Percentiles rank a stretch among this genome's conserved stretches.
Conservation (phyloP, 2,329 filamentous ascomycete genomes). For the Alternaria hordeiaustralica region DNA sequence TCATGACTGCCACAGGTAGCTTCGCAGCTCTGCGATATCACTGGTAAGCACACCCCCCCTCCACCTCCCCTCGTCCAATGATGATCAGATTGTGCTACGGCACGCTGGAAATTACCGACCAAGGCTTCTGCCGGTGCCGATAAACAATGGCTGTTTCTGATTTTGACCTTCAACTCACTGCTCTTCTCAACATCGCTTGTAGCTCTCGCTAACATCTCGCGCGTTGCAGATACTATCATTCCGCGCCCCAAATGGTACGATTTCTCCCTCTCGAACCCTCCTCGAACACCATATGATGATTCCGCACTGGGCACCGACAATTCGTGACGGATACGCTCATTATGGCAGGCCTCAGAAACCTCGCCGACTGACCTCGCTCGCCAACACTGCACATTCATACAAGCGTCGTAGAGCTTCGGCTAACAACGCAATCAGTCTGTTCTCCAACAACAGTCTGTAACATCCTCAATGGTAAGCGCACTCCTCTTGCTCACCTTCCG, state of each 20-base stretch:
- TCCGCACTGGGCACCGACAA: conserved; percentile 97
- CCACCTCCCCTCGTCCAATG: conserved; percentile 27
- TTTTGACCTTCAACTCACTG: conserved; percentile 22
- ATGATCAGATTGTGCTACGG: conserved; percentile 51
- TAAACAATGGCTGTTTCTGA: conserved; percentile 53
- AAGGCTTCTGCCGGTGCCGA: conserved; percentile 50
- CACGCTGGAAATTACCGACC: conserved; percentile 56
- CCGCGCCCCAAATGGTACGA: conserved; percentile 30
- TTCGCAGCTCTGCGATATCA: neutral
- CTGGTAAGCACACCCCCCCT: conserved; percentile 7
- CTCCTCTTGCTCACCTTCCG: conserved; percentile 9
- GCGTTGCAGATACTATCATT: conserved; percentile 1
- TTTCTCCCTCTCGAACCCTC: conserved; percentile 15
- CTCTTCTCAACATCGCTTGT: conserved; percentile 1
- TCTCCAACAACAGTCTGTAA: neutral
- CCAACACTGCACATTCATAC: neutral
- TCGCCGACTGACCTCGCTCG: conserved; percentile 81
- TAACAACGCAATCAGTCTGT: conserved; percentile 13
- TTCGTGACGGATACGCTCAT: conserved; percentile 83
- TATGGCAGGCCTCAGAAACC: conserved; percentile 99
- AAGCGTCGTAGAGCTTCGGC: conserved; percentile 5
- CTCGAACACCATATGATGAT: conserved; percentile 68
- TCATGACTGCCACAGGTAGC: neutral
- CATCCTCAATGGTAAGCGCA: conserved; percentile 25
- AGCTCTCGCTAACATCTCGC: conserved; percentile 21